Conservation (phyloP, 1,139 yeast species). For the Diutina mesorugosa region DNA sequence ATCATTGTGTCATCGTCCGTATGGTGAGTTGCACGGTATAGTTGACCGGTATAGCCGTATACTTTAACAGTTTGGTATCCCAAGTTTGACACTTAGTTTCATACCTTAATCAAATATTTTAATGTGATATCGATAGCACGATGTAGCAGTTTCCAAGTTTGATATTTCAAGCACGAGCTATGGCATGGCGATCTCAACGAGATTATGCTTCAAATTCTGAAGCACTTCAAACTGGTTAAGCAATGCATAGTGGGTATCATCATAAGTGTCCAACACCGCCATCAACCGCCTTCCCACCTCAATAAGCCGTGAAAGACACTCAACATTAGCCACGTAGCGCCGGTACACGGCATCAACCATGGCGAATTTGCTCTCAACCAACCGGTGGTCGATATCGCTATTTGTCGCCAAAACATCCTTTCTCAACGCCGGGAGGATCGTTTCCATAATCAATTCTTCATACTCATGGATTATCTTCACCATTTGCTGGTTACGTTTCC, state of each 20-base stretch:
- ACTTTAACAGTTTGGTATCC: no score
- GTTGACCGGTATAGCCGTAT: neutral
- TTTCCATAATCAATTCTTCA: neutral
- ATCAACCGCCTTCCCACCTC: neutral
- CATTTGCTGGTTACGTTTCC: neutral
- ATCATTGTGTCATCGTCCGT: no score
- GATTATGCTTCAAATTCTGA: neutral
- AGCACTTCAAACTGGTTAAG: conserved; percentile 1
- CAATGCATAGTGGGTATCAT: neutral
- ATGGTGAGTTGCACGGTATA: neutral
- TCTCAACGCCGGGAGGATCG: neutral
- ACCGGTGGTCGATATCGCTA: neutral
- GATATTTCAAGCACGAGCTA: no score
- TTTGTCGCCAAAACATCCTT: neutral
- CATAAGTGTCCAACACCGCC: neutral
- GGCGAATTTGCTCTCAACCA: neutral
- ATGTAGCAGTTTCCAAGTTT: no score
- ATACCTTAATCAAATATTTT: neutral
- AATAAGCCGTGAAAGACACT: neutral
- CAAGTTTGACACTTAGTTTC: no score
- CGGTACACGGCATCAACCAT: neutral
- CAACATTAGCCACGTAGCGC: neutral
- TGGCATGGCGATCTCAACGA: neutral
- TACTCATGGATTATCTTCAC: neutral
- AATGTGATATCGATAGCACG: no score